Evolutionary conservation across 345 rosid species (phyloP).

Genomic region (Lepidium sativum): DNA sequence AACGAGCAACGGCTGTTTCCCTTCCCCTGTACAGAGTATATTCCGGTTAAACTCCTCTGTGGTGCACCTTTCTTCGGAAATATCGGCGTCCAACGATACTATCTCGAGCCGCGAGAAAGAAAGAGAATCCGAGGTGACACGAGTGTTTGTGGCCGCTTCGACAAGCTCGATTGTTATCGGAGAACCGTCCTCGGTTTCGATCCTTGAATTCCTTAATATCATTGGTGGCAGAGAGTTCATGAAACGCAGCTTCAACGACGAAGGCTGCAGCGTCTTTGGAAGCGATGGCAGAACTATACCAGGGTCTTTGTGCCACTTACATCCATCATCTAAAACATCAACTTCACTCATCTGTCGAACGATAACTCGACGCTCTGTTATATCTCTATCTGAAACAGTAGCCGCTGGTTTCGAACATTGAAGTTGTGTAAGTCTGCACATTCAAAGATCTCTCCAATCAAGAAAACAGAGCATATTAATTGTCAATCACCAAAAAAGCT

Average conservation of each 20-base stretch:
- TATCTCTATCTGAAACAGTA: constrained; percentile 47
- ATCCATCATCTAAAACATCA: constrained; percentile 89
- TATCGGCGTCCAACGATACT: constrained; percentile 46
- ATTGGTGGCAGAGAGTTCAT: constrained; percentile 21
- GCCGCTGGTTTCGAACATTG: constrained; percentile 33
- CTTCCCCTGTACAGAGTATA: constrained; percentile 40
- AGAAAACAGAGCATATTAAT: not conserved
- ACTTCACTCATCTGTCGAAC: constrained; percentile 92
- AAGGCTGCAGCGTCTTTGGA: not conserved
- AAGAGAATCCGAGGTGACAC: constrained; percentile 32
- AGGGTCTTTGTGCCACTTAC: constrained; percentile 57
- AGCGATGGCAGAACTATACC: not conserved
- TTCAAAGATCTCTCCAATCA: not conserved
- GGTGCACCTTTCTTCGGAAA: constrained; percentile 35
- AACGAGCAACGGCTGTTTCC: constrained; percentile 43
- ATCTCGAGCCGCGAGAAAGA: constrained; percentile 26
- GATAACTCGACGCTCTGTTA: constrained; percentile 68
- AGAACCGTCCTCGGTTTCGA: constrained; percentile 35
- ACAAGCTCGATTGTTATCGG: constrained; percentile 34
- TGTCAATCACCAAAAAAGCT: not conserved
- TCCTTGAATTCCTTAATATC: constrained; percentile 38
- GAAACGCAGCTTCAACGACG: constrained; percentile 24
- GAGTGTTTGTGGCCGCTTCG: constrained; percentile 28
- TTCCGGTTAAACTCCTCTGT: constrained; percentile 31
- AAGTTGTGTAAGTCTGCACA: constrained; percentile 46